These are phyloP conservation scores for Hygrocybe coccinea DNA, from an alignment of 768 basidiomycete species.

Conservation along the genomic window DNA sequence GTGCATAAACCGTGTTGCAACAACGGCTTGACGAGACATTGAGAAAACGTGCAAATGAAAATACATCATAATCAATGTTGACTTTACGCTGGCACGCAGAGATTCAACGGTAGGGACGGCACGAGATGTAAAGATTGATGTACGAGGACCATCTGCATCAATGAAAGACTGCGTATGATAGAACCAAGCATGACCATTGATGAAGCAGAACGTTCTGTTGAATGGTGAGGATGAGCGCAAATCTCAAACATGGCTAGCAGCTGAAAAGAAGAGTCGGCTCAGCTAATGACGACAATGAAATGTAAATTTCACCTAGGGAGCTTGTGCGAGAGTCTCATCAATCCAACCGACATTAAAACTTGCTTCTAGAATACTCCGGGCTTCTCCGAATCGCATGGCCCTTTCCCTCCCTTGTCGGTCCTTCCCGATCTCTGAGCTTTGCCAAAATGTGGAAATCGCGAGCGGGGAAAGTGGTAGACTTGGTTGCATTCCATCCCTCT, in stretches of 20 bases:
- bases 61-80: slow-evolving; percentile 8
- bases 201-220: slow-evolving; percentile 48
- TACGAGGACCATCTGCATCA: slow-evolving; percentile 52
- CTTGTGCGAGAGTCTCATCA: slow-evolving; percentile 68
- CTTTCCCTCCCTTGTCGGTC: slow-evolving; percentile 49
- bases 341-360: slow-evolving; percentile 69
- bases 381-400: slow-evolving; percentile 60
- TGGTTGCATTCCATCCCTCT: slow-evolving; percentile 58
- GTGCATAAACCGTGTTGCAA: slow-evolving; percentile 58
- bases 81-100: slow-evolving; percentile 54
- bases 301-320: slow-evolving; percentile 57
- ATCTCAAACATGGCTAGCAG: slow-evolving; percentile 68
- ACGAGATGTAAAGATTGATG: slow-evolving; percentile 45
- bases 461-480: slow-evolving; percentile 58
- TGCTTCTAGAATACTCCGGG: slow-evolving; percentile 65
- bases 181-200: slow-evolving; percentile 60
- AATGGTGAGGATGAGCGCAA: slow-evolving; percentile 61
- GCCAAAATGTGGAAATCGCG: slow-evolving; percentile 62
- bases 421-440: slow-evolving; percentile 57
- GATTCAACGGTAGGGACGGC: slow-evolving; percentile 43
- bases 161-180: slow-evolving; percentile 58
- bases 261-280: slow-evolving; percentile 30
- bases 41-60: slow-evolving; percentile 10
- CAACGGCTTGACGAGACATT: slow-evolving; percentile 59
- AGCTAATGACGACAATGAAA: background rate